These are phyloP conservation scores for Pleurotus tuoliensis DNA, from an alignment of 768 basidiomycete species.

Conservation along the genomic window DNA sequence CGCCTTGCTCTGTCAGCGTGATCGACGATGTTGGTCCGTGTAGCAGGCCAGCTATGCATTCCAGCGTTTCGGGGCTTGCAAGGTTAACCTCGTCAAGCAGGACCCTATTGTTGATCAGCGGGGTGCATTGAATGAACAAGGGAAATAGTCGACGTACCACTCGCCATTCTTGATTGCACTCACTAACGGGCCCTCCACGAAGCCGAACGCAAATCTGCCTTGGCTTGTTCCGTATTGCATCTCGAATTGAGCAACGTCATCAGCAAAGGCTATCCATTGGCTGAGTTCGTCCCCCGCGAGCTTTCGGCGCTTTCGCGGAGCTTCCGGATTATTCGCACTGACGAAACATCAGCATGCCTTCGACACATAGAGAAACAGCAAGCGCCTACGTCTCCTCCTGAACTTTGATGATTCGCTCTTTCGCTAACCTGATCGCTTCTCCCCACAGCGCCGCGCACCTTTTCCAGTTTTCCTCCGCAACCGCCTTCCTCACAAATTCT, in stretches of 20 bases:
- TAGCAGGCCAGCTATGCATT: slow-evolving; percentile 85
- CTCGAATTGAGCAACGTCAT: slow-evolving; percentile 76
- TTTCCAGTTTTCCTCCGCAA: slow-evolving; percentile 82
- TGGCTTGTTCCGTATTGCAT: slow-evolving; percentile 84
- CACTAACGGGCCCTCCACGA: slow-evolving; percentile 94
- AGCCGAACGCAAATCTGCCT: slow-evolving; percentile 89
- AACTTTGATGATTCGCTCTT: slow-evolving; percentile 49
- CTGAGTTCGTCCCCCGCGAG: slow-evolving; percentile 30
- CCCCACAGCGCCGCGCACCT: slow-evolving; percentile 80
- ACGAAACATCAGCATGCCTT: background rate
- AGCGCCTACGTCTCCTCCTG: slow-evolving; percentile 11
- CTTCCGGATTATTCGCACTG: slow-evolving; percentile 15
- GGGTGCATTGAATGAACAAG: background rate
- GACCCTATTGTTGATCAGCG: slow-evolving; percentile 50
- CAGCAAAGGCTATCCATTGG: slow-evolving; percentile 67
- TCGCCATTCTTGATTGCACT: slow-evolving; percentile 84
- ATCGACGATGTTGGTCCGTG: slow-evolving; percentile 86
- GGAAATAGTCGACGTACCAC: slow-evolving; percentile 57
- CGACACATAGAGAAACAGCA: too few species aligned
- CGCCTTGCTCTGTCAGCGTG: slow-evolving; percentile 89
- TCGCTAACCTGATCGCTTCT: slow-evolving; percentile 68
- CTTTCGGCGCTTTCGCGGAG: slow-evolving; percentile 70
- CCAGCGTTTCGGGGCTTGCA: slow-evolving; percentile 90
- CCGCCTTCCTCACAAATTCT: slow-evolving; percentile 74
- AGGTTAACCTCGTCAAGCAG: slow-evolving; percentile 96